Base-by-base conservation (phyloP, 306 rosid species). In the Morella rubra region DNA sequence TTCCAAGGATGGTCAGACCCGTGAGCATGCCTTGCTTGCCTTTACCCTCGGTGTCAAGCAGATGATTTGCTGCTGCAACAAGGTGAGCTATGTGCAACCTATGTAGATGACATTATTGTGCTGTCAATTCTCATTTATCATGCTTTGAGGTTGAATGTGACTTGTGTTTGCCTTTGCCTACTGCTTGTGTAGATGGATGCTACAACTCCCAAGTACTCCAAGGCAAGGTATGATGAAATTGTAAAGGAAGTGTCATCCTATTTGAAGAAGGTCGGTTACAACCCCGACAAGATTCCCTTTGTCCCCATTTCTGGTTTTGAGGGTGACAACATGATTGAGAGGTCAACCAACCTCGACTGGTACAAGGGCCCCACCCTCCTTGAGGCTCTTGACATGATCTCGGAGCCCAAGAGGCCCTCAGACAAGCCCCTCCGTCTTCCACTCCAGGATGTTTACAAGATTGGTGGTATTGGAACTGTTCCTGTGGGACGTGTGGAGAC, bases 61-160 rank as follows among this genome's bases (percentile, higher is more conserved):
- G 37, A 32, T 32, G 37, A 32, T 32, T 32, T 32, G 37, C 37
- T 32, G 37, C 37, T 32, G 37, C 37, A 32, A 32, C 37, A 32
- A 32, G 37, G 37, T 32, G 37, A 32, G 37, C 37, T 32, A 32
- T 32, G 37, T 15, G 83, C 83, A 16, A 83, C 83, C 37, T 79
- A 78, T 65, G 86, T 78, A 59, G 86, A 83, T 54, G 86, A 83
- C 16, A 84, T 84, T n/a, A 72, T 79, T 13, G 80, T 76, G 84
- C 76, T 49, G 87, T 73, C 4, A 84, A 83, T 71, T 79, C 83
- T n/a, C 59, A 81, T 64, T 83, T 79, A 68, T 82, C 37, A 32
- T 32, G 37, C 37, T 32, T 32, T 32, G 37, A 32, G 37, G 37
- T 32, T 32, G 37, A 32, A 32, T 32, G 73, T 69, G 82, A 82